Evolutionary conservation across 352 stramenopile genomes (phyloP), one percentile per base, ranked within the genome.

Genomic region (Pythium aquatile): DNA sequence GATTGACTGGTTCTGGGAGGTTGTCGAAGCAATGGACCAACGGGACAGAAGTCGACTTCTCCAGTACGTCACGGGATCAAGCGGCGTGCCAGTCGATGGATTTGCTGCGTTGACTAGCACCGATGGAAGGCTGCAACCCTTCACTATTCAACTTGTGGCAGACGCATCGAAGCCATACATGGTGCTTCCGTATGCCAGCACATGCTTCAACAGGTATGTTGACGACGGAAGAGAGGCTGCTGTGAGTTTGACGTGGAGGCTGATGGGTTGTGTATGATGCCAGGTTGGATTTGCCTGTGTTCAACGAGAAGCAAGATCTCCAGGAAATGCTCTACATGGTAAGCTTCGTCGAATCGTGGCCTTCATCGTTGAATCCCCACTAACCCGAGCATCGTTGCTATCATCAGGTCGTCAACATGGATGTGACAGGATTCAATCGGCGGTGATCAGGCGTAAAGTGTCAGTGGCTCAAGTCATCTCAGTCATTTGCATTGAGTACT

Each of bases 291-390:
- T 65, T 95, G 16, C 85, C 85, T 0, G 68, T 94, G 24, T 95
- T 93, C 69, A 54, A 75, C 32, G 83, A 76, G 0, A 98, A 96
- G 70, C 80, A 85, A 47, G 91, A 99, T 42, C 71, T 99, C 13
- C 75, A 98, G 65, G 81, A 97, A 52, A 97, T 96, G 61, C 77
- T 99, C 51, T 85, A 80, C 37, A 87, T 98, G 75, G 95, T 97
- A 58, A 80, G 65, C 65, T 16, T 14, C 20, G 20, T 24, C 20
- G 20, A 24, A 24, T 24, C 20, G 20, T 63, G 20, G 20, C 53
- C 55, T 44, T 26, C 33, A 30, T 1, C 30, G n/a, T 32, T 33
- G 20, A 17, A 40, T 35, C 55, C 29, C 52, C 13, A 17, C n/a
- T 42, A 17, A 8, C 17, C 24, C 20, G 49, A 61, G 46, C 3